Percentiles rank a stretch among this genome's conserved stretches.
Evolutionary conservation across 108 stramenopile genomes (phyloP).

Genomic region (Cyclotella baltica): DNA sequence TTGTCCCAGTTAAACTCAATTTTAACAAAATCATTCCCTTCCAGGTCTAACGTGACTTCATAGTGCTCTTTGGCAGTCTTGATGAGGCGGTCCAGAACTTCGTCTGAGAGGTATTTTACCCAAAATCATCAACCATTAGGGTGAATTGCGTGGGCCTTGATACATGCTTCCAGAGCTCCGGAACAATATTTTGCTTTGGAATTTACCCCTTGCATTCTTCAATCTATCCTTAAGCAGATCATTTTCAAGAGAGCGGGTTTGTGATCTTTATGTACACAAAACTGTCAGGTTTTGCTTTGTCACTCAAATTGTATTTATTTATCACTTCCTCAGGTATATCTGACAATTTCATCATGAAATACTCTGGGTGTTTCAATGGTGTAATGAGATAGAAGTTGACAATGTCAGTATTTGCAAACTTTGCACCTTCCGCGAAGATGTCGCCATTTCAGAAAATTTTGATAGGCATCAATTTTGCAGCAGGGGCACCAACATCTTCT

Average conservation of each 20-base stretch:
- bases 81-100: conserved; percentile 46
- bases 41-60: conserved; percentile 58
- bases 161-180: conserved; percentile 16
- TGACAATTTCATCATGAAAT: no score
- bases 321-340: no score
- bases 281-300: no score
- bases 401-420: no score
- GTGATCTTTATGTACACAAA: conserved; percentile 27
- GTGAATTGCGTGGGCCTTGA: conserved; percentile 26
- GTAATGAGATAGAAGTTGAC: no score
- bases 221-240: background rate
- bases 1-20: no score
- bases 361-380: no score
- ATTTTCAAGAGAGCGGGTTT: conserved; percentile 10
- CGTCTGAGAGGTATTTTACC: conserved; percentile 26
- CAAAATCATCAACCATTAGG: conserved; percentile 56
- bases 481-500: no score
- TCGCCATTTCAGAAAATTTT: conserved; percentile 17
- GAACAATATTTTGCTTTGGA: background rate
- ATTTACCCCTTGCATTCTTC: background rate
- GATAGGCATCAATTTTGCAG: background rate
- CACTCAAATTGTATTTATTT: no score
- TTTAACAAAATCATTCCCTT: conserved; percentile 7
- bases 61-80: conserved; percentile 27
- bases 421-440: conserved; percentile 55